Percentiles rank a stretch among this genome's conserved stretches.
Evolutionary conservation across 306 rosid species (phyloP).

Genomic region (Vigna radiata): DNA sequence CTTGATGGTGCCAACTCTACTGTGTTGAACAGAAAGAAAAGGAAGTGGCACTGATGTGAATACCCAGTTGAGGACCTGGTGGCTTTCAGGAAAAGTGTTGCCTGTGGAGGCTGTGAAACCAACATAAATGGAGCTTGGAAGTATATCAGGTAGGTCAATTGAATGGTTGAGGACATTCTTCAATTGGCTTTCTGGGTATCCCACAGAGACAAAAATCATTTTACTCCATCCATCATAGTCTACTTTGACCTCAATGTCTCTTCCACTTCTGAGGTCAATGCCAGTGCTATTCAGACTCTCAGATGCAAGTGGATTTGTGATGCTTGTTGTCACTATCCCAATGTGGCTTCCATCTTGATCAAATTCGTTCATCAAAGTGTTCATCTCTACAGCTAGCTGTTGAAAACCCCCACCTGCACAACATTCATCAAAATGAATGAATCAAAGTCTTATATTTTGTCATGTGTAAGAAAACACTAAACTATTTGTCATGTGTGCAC

Average conservation of each 20-base stretch:
- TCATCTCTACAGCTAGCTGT: constrained; percentile 63
- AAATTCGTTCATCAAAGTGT: constrained; percentile 63
- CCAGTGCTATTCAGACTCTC: constrained; percentile 49
- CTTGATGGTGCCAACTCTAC: constrained; percentile 31
- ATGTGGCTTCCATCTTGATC: constrained; percentile 65
- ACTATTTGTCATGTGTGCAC: not conserved
- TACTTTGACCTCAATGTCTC: constrained; percentile 52
- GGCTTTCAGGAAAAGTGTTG: constrained; percentile 46
- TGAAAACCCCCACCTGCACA: constrained; percentile 49
- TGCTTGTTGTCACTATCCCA: constrained; percentile 59
- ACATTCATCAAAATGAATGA: not conserved
- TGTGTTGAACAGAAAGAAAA: constrained; percentile 5
- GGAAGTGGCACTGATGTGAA: constrained; percentile 64
- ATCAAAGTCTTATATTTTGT: not conserved
- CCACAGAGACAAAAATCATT: constrained; percentile 48
- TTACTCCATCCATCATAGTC: constrained; percentile 57
- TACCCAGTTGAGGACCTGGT: constrained; percentile 56
- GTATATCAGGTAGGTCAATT: constrained; percentile 40
- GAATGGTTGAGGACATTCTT: constrained; percentile 52
- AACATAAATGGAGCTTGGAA: constrained; percentile 58
- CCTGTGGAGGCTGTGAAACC: constrained; percentile 68
- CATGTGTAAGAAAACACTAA: not conserved
- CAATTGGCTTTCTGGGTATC: constrained; percentile 47
- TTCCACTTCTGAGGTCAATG: constrained; percentile 63
- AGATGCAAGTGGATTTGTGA: constrained; percentile 48